Base-by-base conservation (phyloP, 1,139 yeast species). In the Kazachstania sp. region DNA sequence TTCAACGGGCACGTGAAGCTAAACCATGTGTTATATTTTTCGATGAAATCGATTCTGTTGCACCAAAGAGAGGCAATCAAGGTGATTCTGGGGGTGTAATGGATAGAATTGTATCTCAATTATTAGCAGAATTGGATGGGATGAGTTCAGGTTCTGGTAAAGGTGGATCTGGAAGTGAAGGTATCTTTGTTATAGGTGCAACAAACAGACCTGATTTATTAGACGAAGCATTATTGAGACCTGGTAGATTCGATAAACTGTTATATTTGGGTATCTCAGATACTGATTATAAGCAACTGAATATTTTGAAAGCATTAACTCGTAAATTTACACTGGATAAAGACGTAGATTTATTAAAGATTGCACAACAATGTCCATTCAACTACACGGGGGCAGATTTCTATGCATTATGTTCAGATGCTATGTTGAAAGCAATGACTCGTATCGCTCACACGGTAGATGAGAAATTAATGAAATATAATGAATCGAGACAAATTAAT, bases 41-140 rank as follows among this genome's bases (percentile, higher is more conserved):
- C 61, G 98, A 92, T 69, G 98, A 92, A 67, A 76, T 92, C 67
- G 98, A 92, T 68, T 88, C 97, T 2, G 96, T 90, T 1, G 98
- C 98, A 0, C 97, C 97, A 0, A 90, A 92, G 65, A 80, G 97
- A 70, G 97, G 97, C 39, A 90, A 92, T 63, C 97, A 90, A 63
- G 97, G 97, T 32, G 97, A 92, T 66, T 87, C 97, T 2, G 97
- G 97, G 23, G 97, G 97, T 54, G 97, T 90, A 4, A 90, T 90
- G 97, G 97, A 92, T 64, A 77, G 98, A 66, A 92, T 92, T 56
- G 98, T 92, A 1, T 88, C 97, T 0, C 98, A 92, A 65, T 71
- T 92, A 44, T 72, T 92, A 44, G 96, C 97, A 0, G 98, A 92
- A 64, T 71, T 92, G 43, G 98, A 92, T 62, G 97, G 97, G 37